Evolutionary conservation across 148 eudicot genomes (phyloP).

Genomic region (Rhododendron ferrugineum): DNA sequence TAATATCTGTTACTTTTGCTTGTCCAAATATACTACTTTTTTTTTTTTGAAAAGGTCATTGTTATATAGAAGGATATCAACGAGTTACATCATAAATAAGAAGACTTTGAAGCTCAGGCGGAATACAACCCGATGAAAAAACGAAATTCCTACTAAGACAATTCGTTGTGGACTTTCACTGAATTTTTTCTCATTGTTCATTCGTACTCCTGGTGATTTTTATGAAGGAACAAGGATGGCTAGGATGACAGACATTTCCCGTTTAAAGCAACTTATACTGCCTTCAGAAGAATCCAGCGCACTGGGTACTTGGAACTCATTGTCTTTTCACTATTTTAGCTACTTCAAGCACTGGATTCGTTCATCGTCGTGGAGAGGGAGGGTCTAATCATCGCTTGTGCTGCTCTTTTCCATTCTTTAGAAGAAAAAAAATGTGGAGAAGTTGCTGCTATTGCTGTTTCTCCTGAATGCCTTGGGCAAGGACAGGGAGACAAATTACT

Average conservation of each 20-base stretch:
- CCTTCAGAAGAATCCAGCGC: constrained; percentile 88
- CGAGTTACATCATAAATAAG: too few relatives aligned
- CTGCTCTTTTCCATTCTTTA: constrained; percentile 73
- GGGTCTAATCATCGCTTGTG: constrained; percentile 90
- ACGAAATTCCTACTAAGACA: too few relatives aligned
- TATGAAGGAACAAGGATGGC: constrained; percentile 96
- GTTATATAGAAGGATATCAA: too few relatives aligned
- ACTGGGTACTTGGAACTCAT: constrained; percentile 20
- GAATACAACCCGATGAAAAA: too few relatives aligned
- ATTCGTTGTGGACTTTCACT: too few relatives aligned
- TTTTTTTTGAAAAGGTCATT: too few relatives aligned
- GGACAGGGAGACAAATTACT: constrained; percentile 95
- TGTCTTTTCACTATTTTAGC: constrained; percentile 33
- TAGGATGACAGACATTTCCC: constrained; percentile 53
- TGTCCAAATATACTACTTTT: neutral
- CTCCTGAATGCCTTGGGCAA: constrained; percentile 95
- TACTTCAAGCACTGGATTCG: constrained; percentile 51
- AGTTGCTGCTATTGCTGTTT: constrained; percentile 93
- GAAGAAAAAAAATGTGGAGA: constrained; percentile 86
- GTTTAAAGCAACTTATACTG: constrained; percentile 56
- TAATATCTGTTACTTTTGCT: neutral
- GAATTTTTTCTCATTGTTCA: neutral
- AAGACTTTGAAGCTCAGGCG: too few relatives aligned
- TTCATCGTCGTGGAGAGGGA: constrained; percentile 91
- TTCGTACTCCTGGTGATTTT: constrained; percentile 52